Base-by-base conservation (phyloP, 2,329 filamentous ascomycete genomes). In the Aspergillus hiratsukae region DNA sequence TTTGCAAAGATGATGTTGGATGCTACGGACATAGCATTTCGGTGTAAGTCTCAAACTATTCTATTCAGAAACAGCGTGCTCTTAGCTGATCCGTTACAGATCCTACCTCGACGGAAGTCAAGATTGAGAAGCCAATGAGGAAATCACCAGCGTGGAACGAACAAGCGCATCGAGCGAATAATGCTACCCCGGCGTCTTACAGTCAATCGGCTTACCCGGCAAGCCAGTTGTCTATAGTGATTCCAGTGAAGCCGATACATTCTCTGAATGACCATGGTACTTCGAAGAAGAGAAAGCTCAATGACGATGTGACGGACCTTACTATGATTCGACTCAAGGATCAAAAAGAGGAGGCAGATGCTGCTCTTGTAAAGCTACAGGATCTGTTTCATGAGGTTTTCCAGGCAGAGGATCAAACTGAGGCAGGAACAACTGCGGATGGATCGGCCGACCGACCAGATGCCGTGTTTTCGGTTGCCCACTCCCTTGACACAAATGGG, bases 261-360 rank as follows among this genome's bases (percentile, higher is more conserved):
- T 66, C 68, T n/a, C 71, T 73, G 37, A 72, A 76, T 46, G 68
- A 73, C 40, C 64, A 71, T 43, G 56, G 55, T 17, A 66, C 68
- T 14, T 60, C 68, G 10, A 70, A 73, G 51, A 65, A 69, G 57
- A 68, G 82, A 61, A 87, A 84, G 64, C 70, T 80, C 55, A 86
- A 83, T 58, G 74, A 75, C 21, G 77, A 82, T 51, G 80, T 78
- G 7, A 80, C 82, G 11, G 81, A 83, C 51, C 72, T 83, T 2
- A 76, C 87, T 21, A 80, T 83, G 17, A 75, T 87, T 48, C 85
- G 84, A 45, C 78, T 91, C 2, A 75, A 68, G 56, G 91, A 95
- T 66, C 90, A 96, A 71, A 87, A 88, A 51, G 87, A 95, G 64
- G 87, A 91, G 66, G 89, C 88, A 4, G 87, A 96, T 64, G 81